Percentiles rank a stretch among this genome's conserved stretches.
phyloP scores from a whole-genome alignment of 495 filamentous ascomycete species.

The Aspergillus sclerotioniger region DNA sequence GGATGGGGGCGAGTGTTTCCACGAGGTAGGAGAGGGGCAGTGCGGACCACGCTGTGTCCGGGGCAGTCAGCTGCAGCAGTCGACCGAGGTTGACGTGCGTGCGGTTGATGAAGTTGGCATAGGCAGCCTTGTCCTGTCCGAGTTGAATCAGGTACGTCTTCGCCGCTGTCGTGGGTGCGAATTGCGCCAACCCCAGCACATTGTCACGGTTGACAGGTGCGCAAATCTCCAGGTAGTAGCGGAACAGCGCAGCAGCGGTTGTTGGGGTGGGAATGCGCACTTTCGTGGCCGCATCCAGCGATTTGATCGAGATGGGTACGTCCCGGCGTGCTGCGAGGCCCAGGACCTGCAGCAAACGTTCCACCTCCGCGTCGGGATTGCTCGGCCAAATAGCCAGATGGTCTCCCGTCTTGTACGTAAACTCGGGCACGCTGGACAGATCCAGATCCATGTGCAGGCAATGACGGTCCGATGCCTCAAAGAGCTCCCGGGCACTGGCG shows the following conservation, averaged over 20 bases:
- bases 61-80: constrained; percentile 30
- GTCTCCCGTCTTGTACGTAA: constrained; percentile 69
- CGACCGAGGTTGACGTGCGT: constrained; percentile 44
- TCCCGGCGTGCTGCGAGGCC: constrained; percentile 28
- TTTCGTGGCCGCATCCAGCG: constrained; percentile 33
- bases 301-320: constrained; percentile 30
- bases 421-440: constrained; percentile 40
- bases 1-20: constrained; percentile 40
- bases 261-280: constrained; percentile 44
- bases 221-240: constrained; percentile 52
- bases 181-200: constrained; percentile 40
- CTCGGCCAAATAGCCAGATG: constrained; percentile 72
- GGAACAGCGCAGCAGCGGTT: constrained; percentile 38
- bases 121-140: constrained; percentile 33
- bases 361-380: constrained; percentile 57
- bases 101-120: constrained; percentile 28
- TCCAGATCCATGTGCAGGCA: constrained; percentile 54
- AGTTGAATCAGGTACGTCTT: constrained; percentile 34
- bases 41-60: constrained; percentile 30
- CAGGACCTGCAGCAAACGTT: constrained; percentile 36
- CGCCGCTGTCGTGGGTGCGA: constrained; percentile 39
- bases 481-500: constrained; percentile 37
- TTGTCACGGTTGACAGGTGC: constrained; percentile 45
- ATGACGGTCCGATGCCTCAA: constrained; percentile 33
- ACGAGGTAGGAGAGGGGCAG: constrained; percentile 47